Evolutionary conservation across 2,329 filamentous ascomycete genomes (phyloP), one percentile per base, ranked within the genome.

Genomic region (Stylonectria norvegica): DNA sequence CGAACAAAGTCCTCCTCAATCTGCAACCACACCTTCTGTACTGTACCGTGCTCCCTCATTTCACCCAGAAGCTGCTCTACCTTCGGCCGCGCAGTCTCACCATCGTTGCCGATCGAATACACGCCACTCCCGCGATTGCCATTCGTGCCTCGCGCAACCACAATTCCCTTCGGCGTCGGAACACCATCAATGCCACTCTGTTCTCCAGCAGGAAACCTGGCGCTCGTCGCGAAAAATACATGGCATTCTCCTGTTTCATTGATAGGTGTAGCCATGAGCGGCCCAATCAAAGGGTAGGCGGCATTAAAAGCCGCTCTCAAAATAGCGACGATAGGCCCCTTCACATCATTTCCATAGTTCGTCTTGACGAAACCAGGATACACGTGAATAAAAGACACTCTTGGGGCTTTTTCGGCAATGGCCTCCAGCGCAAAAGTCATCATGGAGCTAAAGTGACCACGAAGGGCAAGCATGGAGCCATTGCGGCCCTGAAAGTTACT

Each of bases 11-110:
- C 33, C 27, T 41, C 27, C 20, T 36, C 33, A 4, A 36, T 11
- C 5, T 41, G 15, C 54, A 10, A 60, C 64, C 4, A 64, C 66
- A 5, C 72, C 73, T 3, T 76, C 15, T 41, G 15, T 32, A 18
- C 33, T 10, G 33, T 41, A 19, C 38, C 38, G n/a, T 41, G 16
- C 27, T 33, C 17, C 28, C 33, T 32, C 27, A 41, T 5, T n/a
- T 16, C 20, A 6, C 4, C 10, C 7, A 41, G 28, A 22, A 36
- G 25, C 38, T 36, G 17, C 27, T 36, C 32, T 2, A 41, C 33
- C 20, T 35, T 36, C 8, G 38, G 32, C 3, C 25, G 20, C n/a
- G 25, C 23, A 32, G 19, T 25, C 14, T 41, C 38, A 4, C 32
- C 32, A n/a, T 36, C 27, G n/a, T 35, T 28, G 20, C 23, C 16